These are phyloP conservation scores for Yamadazyma aaseri DNA, from an alignment of 1,139 yeast genomes.

Conservation along the genomic window DNA sequence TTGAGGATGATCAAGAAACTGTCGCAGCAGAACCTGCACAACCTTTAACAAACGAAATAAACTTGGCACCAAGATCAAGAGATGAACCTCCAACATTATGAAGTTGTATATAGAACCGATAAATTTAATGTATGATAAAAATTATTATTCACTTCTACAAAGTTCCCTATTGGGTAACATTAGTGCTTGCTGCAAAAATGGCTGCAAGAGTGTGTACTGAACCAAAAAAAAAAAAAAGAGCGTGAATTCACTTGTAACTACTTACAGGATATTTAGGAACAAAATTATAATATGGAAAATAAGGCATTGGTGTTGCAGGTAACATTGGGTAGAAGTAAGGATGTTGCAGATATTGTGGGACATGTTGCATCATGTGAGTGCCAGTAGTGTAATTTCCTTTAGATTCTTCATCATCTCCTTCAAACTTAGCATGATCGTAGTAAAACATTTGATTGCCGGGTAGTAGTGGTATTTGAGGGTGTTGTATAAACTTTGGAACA, in stretches of 20 bases:
- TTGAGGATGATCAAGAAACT: conserved; percentile 32
- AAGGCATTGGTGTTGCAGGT: conserved; percentile 6
- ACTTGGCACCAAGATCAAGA: conserved; percentile 31
- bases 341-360: conserved; percentile 7
- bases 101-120: conserved; percentile 11
- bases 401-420: conserved; percentile 1
- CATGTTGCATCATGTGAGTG: conserved; percentile 7
- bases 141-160: neutral
- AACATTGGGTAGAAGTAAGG: conserved; percentile 8
- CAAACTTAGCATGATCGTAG: conserved; percentile 4
- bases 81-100: conserved; percentile 46
- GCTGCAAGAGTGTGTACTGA: conserved; percentile 4
- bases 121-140: conserved; percentile 1
- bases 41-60: conserved; percentile 15
- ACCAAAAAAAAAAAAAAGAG: too few relatives aligned
- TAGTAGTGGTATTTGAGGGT: neutral
- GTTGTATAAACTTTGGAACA: too few relatives aligned
- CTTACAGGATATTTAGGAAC: conserved; percentile 11
- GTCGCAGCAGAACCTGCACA: conserved; percentile 1
- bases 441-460: conserved; percentile 4
- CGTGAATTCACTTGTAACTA: conserved; percentile 7
- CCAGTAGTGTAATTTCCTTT: conserved; percentile 6
- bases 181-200: conserved; percentile 3
- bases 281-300: conserved; percentile 10
- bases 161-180: neutral